phyloP scores from a whole-genome alignment of 345 rosid species.

The Brassica incana region DNA sequence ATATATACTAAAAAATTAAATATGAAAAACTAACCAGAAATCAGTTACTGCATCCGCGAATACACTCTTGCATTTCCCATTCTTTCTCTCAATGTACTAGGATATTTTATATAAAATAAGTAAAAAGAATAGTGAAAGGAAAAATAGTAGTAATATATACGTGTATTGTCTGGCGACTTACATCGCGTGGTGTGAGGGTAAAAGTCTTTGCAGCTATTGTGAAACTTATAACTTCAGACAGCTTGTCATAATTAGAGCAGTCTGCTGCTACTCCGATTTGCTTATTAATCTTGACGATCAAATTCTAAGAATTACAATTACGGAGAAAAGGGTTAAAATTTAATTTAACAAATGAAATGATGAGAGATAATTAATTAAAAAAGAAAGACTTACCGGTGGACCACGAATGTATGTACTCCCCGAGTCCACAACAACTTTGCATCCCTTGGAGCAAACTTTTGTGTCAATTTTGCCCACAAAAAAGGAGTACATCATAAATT shows the following conservation, averaged over 20 bases:
- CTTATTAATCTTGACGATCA: neutral
- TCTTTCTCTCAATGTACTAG: neutral
- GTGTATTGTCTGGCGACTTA: neutral
- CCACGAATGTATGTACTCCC: neutral
- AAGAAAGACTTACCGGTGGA: neutral
- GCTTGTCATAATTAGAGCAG: neutral
- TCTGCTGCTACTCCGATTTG: neutral
- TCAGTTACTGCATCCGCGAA: neutral
- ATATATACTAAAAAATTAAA: no score
- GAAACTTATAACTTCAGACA: neutral
- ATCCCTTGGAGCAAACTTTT: neutral
- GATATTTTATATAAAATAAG: neutral
- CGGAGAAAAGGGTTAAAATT: neutral
- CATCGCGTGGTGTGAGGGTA: neutral
- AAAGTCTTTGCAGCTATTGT: neutral
- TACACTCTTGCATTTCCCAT: neutral
- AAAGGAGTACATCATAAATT: neutral
- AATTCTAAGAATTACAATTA: neutral
- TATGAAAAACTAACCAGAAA: neutral
- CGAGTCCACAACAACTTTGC: neutral
- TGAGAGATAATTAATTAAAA: neutral
- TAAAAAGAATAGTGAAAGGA: neutral
- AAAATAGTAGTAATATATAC: no score
- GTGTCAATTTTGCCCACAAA: neutral
- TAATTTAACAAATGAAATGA: neutral